Evolutionary conservation across 108 stramenopile species (phyloP).

Genomic region (Pseudonitzschia delicatissima): DNA sequence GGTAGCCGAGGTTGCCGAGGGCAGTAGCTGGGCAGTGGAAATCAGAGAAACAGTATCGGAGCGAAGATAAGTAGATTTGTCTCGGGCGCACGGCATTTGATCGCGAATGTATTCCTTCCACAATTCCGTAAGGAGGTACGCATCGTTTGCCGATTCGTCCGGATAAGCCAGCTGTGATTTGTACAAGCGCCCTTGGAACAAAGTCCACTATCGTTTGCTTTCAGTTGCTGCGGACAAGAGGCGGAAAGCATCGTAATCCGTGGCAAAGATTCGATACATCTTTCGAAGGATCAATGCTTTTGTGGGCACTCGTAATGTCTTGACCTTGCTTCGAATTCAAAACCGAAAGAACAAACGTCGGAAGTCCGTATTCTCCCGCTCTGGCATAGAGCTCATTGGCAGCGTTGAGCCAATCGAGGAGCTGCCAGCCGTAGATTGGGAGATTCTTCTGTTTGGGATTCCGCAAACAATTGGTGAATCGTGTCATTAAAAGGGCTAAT

Average conservation of each 20-base stretch:
- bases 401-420: not conserved
- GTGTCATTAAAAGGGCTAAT: slow-evolving; percentile 59
- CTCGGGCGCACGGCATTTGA: not conserved
- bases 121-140: not conserved
- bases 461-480: slow-evolving; percentile 20
- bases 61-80: not conserved
- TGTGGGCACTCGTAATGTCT: not conserved
- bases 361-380: not conserved
- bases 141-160: not conserved
- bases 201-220: not conserved
- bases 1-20: slow-evolving; percentile 8
- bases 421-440: not conserved
- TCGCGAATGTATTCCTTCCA: not conserved
- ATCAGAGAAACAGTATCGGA: not conserved
- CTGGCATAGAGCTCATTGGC: not conserved
- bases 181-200: not conserved
- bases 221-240: not conserved
- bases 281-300: not conserved
- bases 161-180: not conserved
- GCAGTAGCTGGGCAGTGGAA: not conserved
- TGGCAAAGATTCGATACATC: not conserved
- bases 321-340: not conserved
- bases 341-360: not conserved
- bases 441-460: not conserved
- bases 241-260: not conserved